A percentile compares a stretch with the other conserved stretches of the same genome.
Evolutionary conservation across 208 protist species (phyloP).

Genomic region (Trypanosoma melophagium): DNA sequence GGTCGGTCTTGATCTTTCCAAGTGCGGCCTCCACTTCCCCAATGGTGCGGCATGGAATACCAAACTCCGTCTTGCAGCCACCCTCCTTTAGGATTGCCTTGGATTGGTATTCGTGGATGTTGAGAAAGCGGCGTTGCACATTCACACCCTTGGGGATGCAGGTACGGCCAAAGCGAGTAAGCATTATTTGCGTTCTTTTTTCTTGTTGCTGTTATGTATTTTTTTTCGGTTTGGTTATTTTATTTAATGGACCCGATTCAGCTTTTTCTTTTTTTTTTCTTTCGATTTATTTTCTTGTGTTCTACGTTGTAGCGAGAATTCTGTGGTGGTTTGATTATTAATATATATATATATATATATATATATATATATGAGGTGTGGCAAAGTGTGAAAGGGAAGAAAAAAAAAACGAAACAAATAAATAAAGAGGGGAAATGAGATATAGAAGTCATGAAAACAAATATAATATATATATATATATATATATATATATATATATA

Average conservation of each 20-base stretch:
- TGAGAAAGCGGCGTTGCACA: slow-evolving; percentile 86
- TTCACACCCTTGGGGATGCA: slow-evolving; percentile 45
- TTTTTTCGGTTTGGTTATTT: slow-evolving; percentile 4
- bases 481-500: too few species aligned
- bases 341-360: too few species aligned
- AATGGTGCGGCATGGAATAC: slow-evolving; percentile 81
- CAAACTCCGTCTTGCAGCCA: slow-evolving; percentile 90
- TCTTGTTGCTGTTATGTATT: slow-evolving; percentile 16
- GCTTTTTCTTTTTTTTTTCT: slow-evolving; percentile 4
- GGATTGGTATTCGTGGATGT: slow-evolving; percentile 93
- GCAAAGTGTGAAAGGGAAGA: too few species aligned
- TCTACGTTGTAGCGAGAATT: not conserved
- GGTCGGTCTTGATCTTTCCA: slow-evolving; percentile 85
- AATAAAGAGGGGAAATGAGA: too few species aligned
- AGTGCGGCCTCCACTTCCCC: slow-evolving; percentile 89
- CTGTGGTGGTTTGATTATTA: too few species aligned
- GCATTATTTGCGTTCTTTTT: slow-evolving; percentile 36
- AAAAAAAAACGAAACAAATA: too few species aligned
- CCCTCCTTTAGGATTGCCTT: slow-evolving; percentile 90
- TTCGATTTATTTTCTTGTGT: not conserved
- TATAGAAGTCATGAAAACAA: too few species aligned
- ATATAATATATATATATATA: too few species aligned
- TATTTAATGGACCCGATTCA: too few species aligned
- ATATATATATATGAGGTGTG: too few species aligned
- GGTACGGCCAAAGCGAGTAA: slow-evolving; percentile 64